Evolutionary conservation across 257 asterid genomes (phyloP), one percentile per base, ranked within the genome.

Genomic region (Lycium ferocissimum): DNA sequence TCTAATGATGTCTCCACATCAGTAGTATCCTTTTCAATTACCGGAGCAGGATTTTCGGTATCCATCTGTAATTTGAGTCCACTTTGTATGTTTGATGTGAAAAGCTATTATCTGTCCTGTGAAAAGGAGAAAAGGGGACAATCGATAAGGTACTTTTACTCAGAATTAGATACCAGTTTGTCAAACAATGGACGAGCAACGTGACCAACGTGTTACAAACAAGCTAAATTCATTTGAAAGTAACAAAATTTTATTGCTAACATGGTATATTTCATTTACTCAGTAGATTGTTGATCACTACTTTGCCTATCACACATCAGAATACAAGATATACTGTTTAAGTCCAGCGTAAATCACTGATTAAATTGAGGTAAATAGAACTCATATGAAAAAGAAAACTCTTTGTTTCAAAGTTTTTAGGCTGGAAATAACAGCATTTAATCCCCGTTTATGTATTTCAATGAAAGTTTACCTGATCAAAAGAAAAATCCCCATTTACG

Each of bases 1-100:
- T 78, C 82, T 15, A 78, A 35, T 9, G 82, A 53, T 26, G 82
- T 78, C 82, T 78, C 82, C 10, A 17, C 49, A 78, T 33, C 82
- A 14, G 49, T 78, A 9, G 65, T 2, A 53, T 53, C 82, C 49
- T 78, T 78, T 51, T 53, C 82, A 78, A 26, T 9, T 53, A 53
- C 9, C 53, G 65, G 33, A 78, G 65, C 82, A 76, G 82, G 49
- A 53, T 33, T 78, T 53, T 78, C 82, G 26, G 65, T 26, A 53
- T 7, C 82, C 82, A 78, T 78, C 62, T 49, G 22, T 51, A 49
- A 8, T 8, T 53, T 0, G 15, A 53, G 47, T 78, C 82, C 82
- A 53, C 33, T 6, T 35, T 14, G 65, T 53, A 53, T 0, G 26
- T 9, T 14, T 15, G 22, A 37, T 33, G 15, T 51, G 65, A 78